Evolutionary conservation across 768 basidiomycete genomes (phyloP).

Genomic region (Rhizopogon vesiculosus): DNA sequence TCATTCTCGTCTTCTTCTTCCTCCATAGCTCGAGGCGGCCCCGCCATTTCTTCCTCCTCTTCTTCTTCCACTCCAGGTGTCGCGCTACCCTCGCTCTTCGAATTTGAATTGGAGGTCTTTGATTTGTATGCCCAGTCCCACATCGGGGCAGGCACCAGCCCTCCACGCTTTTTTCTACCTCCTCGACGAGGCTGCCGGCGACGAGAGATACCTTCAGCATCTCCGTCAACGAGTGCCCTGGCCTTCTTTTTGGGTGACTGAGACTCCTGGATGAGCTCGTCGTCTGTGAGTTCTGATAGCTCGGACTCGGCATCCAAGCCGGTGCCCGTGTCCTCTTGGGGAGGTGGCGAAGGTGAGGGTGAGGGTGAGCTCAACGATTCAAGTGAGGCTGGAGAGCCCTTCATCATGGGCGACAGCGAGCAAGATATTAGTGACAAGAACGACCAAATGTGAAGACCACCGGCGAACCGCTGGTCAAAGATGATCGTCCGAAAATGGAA

Average conservation of each 20-base stretch:
- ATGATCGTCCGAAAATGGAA: slow-evolving; percentile 2
- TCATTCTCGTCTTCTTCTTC: slow-evolving; percentile 42
- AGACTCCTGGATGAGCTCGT: slow-evolving; percentile 57
- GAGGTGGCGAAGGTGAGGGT: slow-evolving; percentile 34
- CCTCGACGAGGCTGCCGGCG: slow-evolving; percentile 16
- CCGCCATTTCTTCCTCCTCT: slow-evolving; percentile 39
- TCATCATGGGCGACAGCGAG: slow-evolving; percentile 32
- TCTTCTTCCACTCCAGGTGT: slow-evolving; percentile 31
- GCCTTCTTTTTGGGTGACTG: slow-evolving; percentile 13
- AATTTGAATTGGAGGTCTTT: slow-evolving; percentile 27
- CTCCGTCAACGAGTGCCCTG: not conserved
- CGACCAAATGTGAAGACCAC: not conserved
- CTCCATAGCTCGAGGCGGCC: slow-evolving; percentile 52
- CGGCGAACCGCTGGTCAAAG: not conserved
- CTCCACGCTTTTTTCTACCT: slow-evolving; percentile 51
- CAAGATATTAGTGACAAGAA: not conserved
- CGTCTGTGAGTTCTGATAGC: slow-evolving; percentile 80
- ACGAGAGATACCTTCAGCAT: slow-evolving; percentile 3
- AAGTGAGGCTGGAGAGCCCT: slow-evolving; percentile 58
- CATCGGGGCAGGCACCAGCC: slow-evolving; percentile 75
- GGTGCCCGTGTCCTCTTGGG: slow-evolving; percentile 27
- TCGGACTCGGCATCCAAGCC: slow-evolving; percentile 66
- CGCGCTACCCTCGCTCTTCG: slow-evolving; percentile 45
- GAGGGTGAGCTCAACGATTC: slow-evolving; percentile 64
- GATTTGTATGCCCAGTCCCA: slow-evolving; percentile 78